Evolutionary conservation across 176 grass and related monocot species (phyloP).

Genomic region (Triticum dicoccoides): DNA sequence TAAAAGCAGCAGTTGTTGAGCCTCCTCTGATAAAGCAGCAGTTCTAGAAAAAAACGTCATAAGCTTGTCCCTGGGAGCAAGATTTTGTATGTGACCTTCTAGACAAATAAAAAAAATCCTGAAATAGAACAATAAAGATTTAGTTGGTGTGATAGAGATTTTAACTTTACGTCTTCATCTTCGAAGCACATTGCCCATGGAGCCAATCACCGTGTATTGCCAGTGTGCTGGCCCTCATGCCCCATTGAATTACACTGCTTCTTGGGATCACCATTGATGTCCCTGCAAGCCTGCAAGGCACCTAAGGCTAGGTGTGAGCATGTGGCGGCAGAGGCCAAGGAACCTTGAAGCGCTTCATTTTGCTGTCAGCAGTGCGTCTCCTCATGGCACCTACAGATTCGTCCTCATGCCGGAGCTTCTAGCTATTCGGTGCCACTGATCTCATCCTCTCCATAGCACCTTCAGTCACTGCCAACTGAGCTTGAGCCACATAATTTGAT

Average conservation of each 20-base stretch:
- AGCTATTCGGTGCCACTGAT: background rate
- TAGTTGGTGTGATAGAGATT: background rate
- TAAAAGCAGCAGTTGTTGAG: background rate
- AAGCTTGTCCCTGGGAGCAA: background rate
- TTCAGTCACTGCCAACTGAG: background rate
- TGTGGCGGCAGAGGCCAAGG: too few species aligned
- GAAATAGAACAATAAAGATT: background rate
- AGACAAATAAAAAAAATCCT: background rate
- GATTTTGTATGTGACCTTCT: background rate
- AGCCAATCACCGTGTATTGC: too few species aligned
- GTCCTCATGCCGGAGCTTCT: background rate
- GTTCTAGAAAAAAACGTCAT: background rate
- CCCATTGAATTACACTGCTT: too few species aligned
- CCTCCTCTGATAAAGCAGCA: background rate
- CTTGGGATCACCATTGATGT: too few species aligned
- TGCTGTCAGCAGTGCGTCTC: too few species aligned
- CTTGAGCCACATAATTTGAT: background rate
- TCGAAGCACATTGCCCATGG: too few species aligned
- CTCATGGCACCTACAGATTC: background rate
- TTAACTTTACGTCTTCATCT: too few species aligned
- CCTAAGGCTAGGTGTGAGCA: too few species aligned
- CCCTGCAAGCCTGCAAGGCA: too few species aligned
- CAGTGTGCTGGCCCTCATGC: too few species aligned
- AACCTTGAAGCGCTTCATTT: too few species aligned
- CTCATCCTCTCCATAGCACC: background rate